Conservation (phyloP, 306 rosid genomes). For the Ceratonia siliqua region DNA sequence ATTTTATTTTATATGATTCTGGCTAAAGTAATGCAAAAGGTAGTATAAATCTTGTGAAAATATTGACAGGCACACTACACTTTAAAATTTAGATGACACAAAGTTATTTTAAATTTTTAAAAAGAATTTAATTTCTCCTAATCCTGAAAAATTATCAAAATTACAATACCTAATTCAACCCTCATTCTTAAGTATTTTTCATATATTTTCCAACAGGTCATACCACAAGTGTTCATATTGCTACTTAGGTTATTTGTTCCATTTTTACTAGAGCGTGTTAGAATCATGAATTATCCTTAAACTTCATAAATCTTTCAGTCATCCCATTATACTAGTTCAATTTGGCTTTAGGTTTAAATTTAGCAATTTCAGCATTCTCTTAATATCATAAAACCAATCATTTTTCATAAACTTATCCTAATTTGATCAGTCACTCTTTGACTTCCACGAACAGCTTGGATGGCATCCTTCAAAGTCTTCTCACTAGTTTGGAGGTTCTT, state of each 20-base stretch:
- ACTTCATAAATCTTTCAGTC: not conserved
- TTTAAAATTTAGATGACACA: too few relatives aligned
- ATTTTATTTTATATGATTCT: too few relatives aligned
- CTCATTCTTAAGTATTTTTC: too few relatives aligned
- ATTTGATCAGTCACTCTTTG: conserved; percentile 96
- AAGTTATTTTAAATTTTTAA: too few relatives aligned
- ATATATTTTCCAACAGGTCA: too few relatives aligned
- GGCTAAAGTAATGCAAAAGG: too few relatives aligned
- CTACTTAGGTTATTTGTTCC: conserved; percentile 1
- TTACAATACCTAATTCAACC: too few relatives aligned
- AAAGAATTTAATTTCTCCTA: too few relatives aligned
- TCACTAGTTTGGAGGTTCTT: conserved; percentile 71
- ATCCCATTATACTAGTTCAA: not conserved
- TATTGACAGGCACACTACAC: too few relatives aligned
- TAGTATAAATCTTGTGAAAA: too few relatives aligned
- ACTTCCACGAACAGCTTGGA: conserved; percentile 82
- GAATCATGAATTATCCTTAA: conserved; percentile 6
- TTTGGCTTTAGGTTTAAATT: conserved; percentile 8
- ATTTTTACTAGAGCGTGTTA: conserved; percentile 8
- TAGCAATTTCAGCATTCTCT: not conserved
- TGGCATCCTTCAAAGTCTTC: conserved; percentile 78
- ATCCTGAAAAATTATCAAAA: too few relatives aligned
- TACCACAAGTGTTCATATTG: not conserved
- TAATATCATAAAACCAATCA: conserved; percentile 23
- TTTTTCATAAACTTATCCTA: conserved; percentile 27